Evolutionary conservation across 75 land plant genomes (phyloP).

Genomic region (Pinus albicaulis): DNA sequence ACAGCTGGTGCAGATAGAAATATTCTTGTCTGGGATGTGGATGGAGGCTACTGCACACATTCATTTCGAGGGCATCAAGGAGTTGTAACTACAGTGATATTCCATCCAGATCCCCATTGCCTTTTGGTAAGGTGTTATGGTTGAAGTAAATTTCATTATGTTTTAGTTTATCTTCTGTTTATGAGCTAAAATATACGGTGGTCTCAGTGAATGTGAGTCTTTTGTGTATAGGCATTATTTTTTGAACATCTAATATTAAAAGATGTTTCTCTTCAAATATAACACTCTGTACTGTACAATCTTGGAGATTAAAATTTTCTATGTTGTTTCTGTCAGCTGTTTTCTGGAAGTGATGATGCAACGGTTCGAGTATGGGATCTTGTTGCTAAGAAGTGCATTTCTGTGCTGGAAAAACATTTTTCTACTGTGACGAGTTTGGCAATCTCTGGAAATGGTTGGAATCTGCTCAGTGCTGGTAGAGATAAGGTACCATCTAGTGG

Average conservation of each 20-base stretch:
- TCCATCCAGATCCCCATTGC: constrained; percentile 71
- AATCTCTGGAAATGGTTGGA: constrained; percentile 70
- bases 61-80: constrained; percentile 84
- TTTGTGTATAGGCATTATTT: not conserved
- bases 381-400: constrained; percentile 56
- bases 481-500: constrained; percentile 55
- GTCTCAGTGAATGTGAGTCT: not conserved
- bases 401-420: constrained; percentile 73
- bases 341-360: constrained; percentile 93
- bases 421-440: constrained; percentile 86
- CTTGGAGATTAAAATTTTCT: not conserved
- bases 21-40: constrained; percentile 93
- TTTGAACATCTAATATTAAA: not conserved
- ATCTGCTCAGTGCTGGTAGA: constrained; percentile 81
- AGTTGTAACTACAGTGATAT: constrained; percentile 68
- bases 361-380: constrained; percentile 94
- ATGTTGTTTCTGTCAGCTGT: constrained; percentile 42
- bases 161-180: not conserved
- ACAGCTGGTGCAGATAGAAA: constrained; percentile 92
- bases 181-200: not conserved
- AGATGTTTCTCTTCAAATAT: not conserved
- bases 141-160: not conserved
- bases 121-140: constrained; percentile 52
- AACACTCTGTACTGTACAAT: not conserved
- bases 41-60: constrained; percentile 93